These are phyloP conservation scores for Eutrema heterophyllum DNA, from an alignment of 345 rosid genomes.

Conservation along the genomic window DNA sequence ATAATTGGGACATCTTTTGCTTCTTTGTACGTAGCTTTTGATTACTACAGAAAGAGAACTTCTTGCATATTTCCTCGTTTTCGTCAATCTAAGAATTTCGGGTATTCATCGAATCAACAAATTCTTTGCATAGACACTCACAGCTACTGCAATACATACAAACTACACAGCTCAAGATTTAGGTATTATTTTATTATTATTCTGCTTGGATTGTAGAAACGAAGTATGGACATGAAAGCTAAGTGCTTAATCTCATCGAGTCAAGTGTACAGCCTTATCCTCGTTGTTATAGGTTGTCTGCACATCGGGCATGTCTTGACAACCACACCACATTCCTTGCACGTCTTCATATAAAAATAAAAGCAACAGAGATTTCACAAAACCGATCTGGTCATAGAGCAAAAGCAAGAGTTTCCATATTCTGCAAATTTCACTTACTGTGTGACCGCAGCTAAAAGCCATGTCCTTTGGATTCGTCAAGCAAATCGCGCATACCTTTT, in stretches of 20 bases:
- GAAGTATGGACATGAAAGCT: slow-evolving; percentile 10
- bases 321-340: slow-evolving; percentile 69
- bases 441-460: slow-evolving; percentile 98
- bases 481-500: slow-evolving; percentile 94
- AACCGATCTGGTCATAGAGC: not conserved
- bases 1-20: not conserved
- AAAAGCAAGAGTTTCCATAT: not conserved
- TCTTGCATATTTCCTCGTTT: not conserved
- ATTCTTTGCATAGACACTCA: not conserved
- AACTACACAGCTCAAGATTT: not conserved
- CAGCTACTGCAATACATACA: not conserved
- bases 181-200: not conserved
- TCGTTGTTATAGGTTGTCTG: slow-evolving; percentile 61
- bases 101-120: not conserved
- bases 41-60: not conserved
- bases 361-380: not conserved
- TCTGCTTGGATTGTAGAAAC: slow-evolving; percentile 10
- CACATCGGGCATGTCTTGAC: slow-evolving; percentile 72
- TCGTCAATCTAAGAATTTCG: not conserved
- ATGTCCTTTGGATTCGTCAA: slow-evolving; percentile 80
- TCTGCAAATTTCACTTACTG: slow-evolving; percentile 42
- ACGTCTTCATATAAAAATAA: slow-evolving; percentile 47
- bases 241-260: not conserved
- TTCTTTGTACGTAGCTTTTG: slow-evolving; percentile 13
- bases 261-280: slow-evolving; percentile 62